These are phyloP conservation scores for Nemania sp. DNA, from an alignment of 2,329 filamentous ascomycete species.

Conservation along the genomic window DNA sequence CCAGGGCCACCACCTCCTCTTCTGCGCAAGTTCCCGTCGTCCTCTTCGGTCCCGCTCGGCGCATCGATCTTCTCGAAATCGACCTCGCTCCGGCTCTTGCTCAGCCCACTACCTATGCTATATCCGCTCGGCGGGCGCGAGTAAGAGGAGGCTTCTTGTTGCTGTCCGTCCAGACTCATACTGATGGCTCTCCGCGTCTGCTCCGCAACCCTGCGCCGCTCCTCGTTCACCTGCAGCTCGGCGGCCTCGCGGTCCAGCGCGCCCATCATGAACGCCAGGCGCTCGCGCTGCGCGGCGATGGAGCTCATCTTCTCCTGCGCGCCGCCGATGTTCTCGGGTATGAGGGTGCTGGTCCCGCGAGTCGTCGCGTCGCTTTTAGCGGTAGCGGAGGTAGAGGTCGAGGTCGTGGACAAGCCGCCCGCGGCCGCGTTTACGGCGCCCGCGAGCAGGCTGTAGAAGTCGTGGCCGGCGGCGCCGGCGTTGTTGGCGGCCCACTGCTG, in stretches of 20 bases:
- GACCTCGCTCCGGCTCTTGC: constrained; percentile 80
- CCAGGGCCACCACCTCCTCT: constrained; percentile 25
- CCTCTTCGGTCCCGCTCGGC: constrained; percentile 66
- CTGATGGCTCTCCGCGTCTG: constrained; percentile 27
- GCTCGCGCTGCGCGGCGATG: constrained; percentile 77
- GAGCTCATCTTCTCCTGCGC: constrained; percentile 72
- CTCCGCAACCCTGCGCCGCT: constrained; percentile 32
- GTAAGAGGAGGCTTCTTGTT: too few relatives aligned
- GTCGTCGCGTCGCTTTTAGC: constrained; percentile 45
- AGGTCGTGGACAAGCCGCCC: constrained; percentile 30
- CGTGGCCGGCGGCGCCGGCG: constrained; percentile 53
- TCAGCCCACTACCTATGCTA: constrained; percentile 59
- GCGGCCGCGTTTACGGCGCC: constrained; percentile 70
- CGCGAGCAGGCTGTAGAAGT: constrained; percentile 79
- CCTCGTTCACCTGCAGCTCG: constrained; percentile 52
- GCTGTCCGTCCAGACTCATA: constrained; percentile 40
- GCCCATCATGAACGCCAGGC: constrained; percentile 71
- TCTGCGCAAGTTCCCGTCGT: constrained; percentile 42
- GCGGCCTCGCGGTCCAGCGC: constrained; percentile 80
- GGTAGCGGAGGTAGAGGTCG: too few relatives aligned
- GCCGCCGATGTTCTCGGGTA: constrained; percentile 69
- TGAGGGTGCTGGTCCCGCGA: constrained; percentile 65
- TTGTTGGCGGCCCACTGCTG: constrained; percentile 54
- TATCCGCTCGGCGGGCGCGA: constrained; percentile 52
- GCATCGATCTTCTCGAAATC: constrained; percentile 90